A percentile compares a stretch with the other conserved stretches of the same genome.
These are phyloP conservation scores for Prunus fruticosa DNA, from an alignment of 306 rosid species.

Conservation along the genomic window DNA sequence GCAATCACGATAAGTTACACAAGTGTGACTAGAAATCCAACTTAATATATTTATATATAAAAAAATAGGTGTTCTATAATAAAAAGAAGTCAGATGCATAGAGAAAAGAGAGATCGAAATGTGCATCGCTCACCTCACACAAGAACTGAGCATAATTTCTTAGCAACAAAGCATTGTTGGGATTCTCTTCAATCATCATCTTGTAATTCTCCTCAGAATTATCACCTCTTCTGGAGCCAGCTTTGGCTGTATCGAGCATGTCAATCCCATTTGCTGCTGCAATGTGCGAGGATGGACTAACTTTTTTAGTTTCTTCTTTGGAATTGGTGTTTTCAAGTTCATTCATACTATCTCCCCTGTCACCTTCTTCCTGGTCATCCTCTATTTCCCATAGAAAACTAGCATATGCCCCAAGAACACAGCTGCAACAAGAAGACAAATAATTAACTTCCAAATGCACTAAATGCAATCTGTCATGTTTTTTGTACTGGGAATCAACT, in stretches of 20 bases:
- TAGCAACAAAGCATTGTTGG: slow-evolving; percentile 53
- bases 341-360: slow-evolving; percentile 19
- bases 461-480: not conserved
- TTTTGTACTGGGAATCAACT: not conserved
- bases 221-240: slow-evolving; percentile 22
- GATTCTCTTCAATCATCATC: slow-evolving; percentile 58
- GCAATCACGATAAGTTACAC: slow-evolving; percentile 20
- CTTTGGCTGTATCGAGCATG: slow-evolving; percentile 11
- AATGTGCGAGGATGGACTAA: slow-evolving; percentile 8
- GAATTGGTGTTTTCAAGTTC: not conserved
- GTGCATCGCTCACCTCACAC: slow-evolving; percentile 48
- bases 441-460: not conserved
- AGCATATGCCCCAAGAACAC: slow-evolving; percentile 76
- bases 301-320: slow-evolving; percentile 20
- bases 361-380: slow-evolving; percentile 34
- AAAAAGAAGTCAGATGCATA: not conserved
- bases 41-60: not conserved
- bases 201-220: slow-evolving; percentile 41
- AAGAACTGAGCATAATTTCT: slow-evolving; percentile 73
- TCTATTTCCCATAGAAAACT: slow-evolving; percentile 82
- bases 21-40: not conserved
- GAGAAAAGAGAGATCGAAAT: slow-evolving; percentile 6
- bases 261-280: slow-evolving; percentile 28
- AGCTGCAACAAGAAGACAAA: slow-evolving; percentile 43
- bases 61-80: not conserved